Evolutionary conservation across 2,329 filamentous ascomycete genomes (phyloP).

Genomic region (Xylaria arbuscula): DNA sequence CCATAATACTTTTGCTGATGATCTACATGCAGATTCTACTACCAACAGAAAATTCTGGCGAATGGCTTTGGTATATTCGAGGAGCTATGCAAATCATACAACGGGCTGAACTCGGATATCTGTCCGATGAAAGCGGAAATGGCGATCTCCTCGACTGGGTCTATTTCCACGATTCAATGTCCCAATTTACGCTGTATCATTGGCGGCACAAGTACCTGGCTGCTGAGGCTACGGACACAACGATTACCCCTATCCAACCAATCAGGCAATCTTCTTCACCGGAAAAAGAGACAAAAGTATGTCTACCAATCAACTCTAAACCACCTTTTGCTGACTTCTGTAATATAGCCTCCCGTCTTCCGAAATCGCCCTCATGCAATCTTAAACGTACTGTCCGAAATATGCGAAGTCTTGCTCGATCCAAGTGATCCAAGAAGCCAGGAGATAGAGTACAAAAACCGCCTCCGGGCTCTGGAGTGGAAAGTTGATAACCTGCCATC

Average conservation of each 20-base stretch:
- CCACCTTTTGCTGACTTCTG: background rate
- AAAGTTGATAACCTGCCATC: slow-evolving; percentile 29
- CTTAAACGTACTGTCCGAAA: slow-evolving; percentile 41
- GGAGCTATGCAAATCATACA: slow-evolving; percentile 41
- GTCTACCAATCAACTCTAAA: background rate
- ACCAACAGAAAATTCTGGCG: slow-evolving; percentile 42
- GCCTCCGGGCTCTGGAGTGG: slow-evolving; percentile 33
- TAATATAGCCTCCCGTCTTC: slow-evolving; percentile 21
- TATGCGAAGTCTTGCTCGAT: slow-evolving; percentile 40
- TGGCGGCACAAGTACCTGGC: slow-evolving; percentile 40
- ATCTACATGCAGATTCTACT: slow-evolving; percentile 40
- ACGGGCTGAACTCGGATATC: slow-evolving; percentile 27
- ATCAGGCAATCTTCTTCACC: background rate
- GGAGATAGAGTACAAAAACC: slow-evolving; percentile 31
- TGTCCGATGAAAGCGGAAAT: background rate
- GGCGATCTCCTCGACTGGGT: slow-evolving; percentile 46
- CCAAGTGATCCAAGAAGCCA: slow-evolving; percentile 40
- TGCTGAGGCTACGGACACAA: slow-evolving; percentile 1
- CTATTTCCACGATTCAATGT: slow-evolving; percentile 47
- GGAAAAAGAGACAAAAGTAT: slow-evolving; percentile 21
- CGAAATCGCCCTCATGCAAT: slow-evolving; percentile 37
- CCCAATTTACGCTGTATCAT: slow-evolving; percentile 46
- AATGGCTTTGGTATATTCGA: slow-evolving; percentile 47
- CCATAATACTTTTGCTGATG: background rate
- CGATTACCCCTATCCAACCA: background rate